phyloP scores from a whole-genome alignment of 371 early-diverging fungal species.

The Batkoa obscura region DNA sequence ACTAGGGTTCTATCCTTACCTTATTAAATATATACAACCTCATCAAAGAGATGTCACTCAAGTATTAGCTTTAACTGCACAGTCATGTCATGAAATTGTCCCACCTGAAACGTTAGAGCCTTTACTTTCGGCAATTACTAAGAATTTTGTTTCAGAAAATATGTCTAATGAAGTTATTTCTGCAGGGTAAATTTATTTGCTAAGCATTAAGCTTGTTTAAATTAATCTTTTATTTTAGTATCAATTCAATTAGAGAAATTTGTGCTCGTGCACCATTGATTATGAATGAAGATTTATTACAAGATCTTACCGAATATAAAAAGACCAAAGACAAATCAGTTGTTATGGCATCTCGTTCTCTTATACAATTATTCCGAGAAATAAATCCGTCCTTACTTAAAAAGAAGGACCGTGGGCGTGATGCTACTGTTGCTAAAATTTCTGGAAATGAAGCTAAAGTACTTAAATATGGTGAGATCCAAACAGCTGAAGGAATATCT shows the following conservation, averaged over 20 bases:
- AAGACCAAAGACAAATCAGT: slow-evolving; percentile 78
- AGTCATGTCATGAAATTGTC: slow-evolving; percentile 72
- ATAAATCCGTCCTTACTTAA: slow-evolving; percentile 79
- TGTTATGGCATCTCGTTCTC: slow-evolving; percentile 73
- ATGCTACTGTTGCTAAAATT: slow-evolving; percentile 39
- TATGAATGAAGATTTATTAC: slow-evolving; percentile 64
- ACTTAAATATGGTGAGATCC: slow-evolving; percentile 49
- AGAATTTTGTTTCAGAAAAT: slow-evolving; percentile 87
- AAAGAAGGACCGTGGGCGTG: slow-evolving; percentile 57
- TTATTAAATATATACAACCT: slow-evolving; percentile 79
- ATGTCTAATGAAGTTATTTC: slow-evolving; percentile 81
- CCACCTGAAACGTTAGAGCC: slow-evolving; percentile 81
- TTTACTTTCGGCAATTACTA: slow-evolving; percentile 70
- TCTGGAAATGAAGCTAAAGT: slow-evolving; percentile 39
- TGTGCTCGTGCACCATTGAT: slow-evolving; percentile 75
- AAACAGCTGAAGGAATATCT: slow-evolving; percentile 41
- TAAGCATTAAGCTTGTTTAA: too few relatives aligned
- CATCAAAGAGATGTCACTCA: slow-evolving; percentile 81
- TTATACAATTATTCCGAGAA: slow-evolving; percentile 79
- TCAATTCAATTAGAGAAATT: slow-evolving; percentile 89
- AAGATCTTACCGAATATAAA: slow-evolving; percentile 79
- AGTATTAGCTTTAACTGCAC: slow-evolving; percentile 80
- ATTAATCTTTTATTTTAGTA: slow-evolving; percentile 12
- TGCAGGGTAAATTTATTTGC: slow-evolving; percentile 32
- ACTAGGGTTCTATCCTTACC: slow-evolving; percentile 68